Percentiles rank a stretch among this genome's conserved stretches.
phyloP scores from a whole-genome alignment of 331 rosid genomes.

The Phaseolus coccineus region DNA sequence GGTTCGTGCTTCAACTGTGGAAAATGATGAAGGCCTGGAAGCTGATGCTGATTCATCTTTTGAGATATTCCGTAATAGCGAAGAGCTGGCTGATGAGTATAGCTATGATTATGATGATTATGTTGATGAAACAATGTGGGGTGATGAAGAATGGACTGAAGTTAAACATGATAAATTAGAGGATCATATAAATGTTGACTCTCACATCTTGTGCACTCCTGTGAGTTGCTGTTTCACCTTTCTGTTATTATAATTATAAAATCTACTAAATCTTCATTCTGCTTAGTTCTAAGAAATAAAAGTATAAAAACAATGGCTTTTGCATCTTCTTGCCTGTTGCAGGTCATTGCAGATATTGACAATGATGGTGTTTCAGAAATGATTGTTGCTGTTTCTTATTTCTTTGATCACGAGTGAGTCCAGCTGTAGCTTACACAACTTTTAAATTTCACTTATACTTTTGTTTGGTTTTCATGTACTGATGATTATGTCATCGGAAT shows the following conservation, averaged over 20 bases:
- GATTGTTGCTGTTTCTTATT: constrained; percentile 94
- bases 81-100: constrained; percentile 90
- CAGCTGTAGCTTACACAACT: constrained; percentile 22
- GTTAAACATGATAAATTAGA: constrained; percentile 73
- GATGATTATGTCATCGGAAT: constrained; percentile 18
- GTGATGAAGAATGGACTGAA: constrained; percentile 94
- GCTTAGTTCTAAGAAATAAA: constrained; percentile 2
- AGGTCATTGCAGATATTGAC: constrained; percentile 97
- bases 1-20: constrained; percentile 74
- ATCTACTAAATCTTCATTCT: constrained; percentile 14
- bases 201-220: constrained; percentile 92
- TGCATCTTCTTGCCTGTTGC: constrained; percentile 35
- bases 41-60: constrained; percentile 91
- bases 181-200: constrained; percentile 82
- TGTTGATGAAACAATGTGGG: constrained; percentile 94
- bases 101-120: constrained; percentile 92
- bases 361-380: constrained; percentile 94
- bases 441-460: constrained; percentile 16
- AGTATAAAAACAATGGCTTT: constrained; percentile 6
- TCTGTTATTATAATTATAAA: neutral
- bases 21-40: constrained; percentile 78
- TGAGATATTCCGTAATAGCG: constrained; percentile 79
- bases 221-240: constrained; percentile 58
- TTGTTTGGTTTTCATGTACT: constrained; percentile 24
- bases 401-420: constrained; percentile 95